Base-by-base conservation (phyloP, 2,329 filamentous ascomycete genomes). In the Aspergillus tamarii region DNA sequence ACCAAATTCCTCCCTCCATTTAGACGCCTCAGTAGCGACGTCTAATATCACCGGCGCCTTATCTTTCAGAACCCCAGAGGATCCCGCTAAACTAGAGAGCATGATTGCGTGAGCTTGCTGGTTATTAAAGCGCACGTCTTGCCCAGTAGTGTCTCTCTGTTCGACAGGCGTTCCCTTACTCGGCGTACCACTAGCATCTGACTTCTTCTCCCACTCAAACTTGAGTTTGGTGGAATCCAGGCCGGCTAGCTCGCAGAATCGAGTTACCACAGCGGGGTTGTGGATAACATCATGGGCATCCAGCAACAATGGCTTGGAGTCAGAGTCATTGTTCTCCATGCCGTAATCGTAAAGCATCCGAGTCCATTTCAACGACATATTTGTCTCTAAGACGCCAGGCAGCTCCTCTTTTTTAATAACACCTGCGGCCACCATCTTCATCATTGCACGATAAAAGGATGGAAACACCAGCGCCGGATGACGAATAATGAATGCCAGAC, bases 271-370 rank as follows among this genome's bases (percentile, higher is more conserved):
- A n/a, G 66, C 61, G 0, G 74, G 74, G 21, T 68, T 64, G 46
- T 73, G 72, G 53, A 80, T 80, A 6, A 80, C 65, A 62, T 80
- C 78, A 60, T 79, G 73, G 8, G 78, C 77, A 59, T 81, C 79
- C 1, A 79, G 59, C 2, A 81, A 66, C 5, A 77, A 67, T 0
- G 76, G 77, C 14, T 59, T 39, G 14, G 45, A 48, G 9, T 69
- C 61, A 7, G 67, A 59, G 32, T 66, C 67, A 1, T 64, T 62
- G 45, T 73, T 69, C 50, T 71, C 68, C 12, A 67, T 57, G 62
- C 72, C 77, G 70, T 72, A 80, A 48, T 80, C 75, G 60, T 76
- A 80, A 21, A 80, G 64, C 54, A 67, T 56, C 0, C 78, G 72
- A 12, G 71, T 68, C 72, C 73, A 78, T 32, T 64, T 65, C 36